Evolutionary conservation across 768 basidiomycete species (phyloP).

Genomic region (Auriscalpium orientale): DNA sequence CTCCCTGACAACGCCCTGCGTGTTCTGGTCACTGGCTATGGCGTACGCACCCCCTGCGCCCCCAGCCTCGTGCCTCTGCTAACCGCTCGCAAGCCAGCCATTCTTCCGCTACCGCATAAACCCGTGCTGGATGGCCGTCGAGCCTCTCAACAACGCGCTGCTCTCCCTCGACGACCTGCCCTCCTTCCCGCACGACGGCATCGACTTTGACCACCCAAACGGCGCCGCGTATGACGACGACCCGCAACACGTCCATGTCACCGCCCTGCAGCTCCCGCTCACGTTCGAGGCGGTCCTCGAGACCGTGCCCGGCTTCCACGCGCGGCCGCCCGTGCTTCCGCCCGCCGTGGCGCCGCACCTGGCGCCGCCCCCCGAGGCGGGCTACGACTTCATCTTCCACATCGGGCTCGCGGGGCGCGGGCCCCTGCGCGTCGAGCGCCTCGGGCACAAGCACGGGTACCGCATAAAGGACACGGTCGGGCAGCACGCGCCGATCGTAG

Average conservation of each 20-base stretch:
- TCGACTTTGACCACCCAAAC: conserved; percentile 10
- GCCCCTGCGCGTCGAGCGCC: conserved; percentile 55
- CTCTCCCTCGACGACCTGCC: conserved; percentile 21
- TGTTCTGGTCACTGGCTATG: conserved; percentile 45
- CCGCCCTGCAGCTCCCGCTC: conserved; percentile 50
- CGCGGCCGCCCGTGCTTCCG: conserved; percentile 43
- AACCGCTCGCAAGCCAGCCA: conserved; percentile 18
- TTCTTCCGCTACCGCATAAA: conserved; percentile 29
- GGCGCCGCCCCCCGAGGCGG: conserved; percentile 35
- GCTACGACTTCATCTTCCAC: conserved; percentile 69
- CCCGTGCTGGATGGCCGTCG: conserved; percentile 68
- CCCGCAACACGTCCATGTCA: conserved; percentile 46
- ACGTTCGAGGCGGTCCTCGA: conserved; percentile 50
- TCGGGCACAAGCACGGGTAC: conserved; percentile 62
- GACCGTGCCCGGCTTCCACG: conserved; percentile 50
- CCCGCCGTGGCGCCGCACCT: conserved; percentile 28
- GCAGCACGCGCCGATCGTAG: conserved; percentile 39
- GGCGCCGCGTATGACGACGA: conserved; percentile 4
- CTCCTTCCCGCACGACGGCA: conserved; percentile 19
- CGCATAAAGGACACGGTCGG: conserved; percentile 61
- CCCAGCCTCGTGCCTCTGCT: neutral
- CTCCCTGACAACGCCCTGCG: conserved; percentile 24
- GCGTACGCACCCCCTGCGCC: conserved; percentile 30
- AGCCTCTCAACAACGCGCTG: conserved; percentile 51
- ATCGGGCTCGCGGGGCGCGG: conserved; percentile 67